A percentile compares a stretch with the other conserved stretches of the same genome.
These are phyloP conservation scores for Kazachstania martiniae DNA, from an alignment of 805 yeast species.

Conservation along the genomic window DNA sequence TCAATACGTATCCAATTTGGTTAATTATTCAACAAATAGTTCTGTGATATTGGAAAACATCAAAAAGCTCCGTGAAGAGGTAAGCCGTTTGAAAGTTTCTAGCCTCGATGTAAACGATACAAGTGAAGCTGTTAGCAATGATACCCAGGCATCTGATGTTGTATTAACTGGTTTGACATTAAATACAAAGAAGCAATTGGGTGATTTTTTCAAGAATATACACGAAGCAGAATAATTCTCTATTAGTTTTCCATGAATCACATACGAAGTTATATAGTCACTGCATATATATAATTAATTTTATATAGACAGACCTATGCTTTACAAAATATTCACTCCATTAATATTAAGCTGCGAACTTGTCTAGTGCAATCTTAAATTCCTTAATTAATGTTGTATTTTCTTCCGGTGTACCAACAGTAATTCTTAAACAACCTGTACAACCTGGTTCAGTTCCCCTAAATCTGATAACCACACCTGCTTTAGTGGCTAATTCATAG, in stretches of 20 bases:
- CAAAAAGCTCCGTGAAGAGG: conserved; percentile 14
- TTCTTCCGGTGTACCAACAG: conserved; percentile 77
- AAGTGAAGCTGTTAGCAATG: not conserved
- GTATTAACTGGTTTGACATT: conserved; percentile 15
- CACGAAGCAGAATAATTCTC: no score
- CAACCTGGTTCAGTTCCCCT: conserved; percentile 90
- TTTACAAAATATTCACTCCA: no score
- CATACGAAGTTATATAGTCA: no score
- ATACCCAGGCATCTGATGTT: conserved; percentile 11
- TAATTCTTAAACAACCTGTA: conserved; percentile 73
- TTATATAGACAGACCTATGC: no score
- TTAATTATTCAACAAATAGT: conserved; percentile 10
- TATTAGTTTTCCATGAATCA: no score
- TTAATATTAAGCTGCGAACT: conserved; percentile 2
- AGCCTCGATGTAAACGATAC: not conserved
- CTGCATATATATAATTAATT: no score
- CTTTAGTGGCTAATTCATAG: conserved; percentile 54
- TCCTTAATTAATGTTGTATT: conserved; percentile 46
- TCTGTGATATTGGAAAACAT: conserved; percentile 14
- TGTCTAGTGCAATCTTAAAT: conserved; percentile 29
- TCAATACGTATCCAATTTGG: conserved; percentile 11
- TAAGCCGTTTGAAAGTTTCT: conserved; percentile 7
- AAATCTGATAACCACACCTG: conserved; percentile 77
- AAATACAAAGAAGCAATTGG: conserved; percentile 20
- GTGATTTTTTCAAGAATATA: conserved; percentile 14